Conservation (phyloP, 108 stramenopile genomes). For the Fistulifera solaris region DNA sequence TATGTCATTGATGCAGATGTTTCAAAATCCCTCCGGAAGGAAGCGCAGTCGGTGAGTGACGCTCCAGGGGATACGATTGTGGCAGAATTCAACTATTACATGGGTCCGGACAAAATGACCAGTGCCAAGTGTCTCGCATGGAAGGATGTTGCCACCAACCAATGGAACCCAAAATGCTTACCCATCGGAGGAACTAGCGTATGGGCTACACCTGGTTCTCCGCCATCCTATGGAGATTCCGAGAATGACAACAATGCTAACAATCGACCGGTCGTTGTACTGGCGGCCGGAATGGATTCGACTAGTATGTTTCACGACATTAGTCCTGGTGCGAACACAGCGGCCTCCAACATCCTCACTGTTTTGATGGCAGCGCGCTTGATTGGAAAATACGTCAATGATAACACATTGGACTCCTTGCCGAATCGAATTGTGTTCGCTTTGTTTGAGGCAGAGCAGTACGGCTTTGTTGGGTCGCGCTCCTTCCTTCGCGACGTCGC, state of each 20-base stretch:
- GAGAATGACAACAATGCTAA: conserved; percentile 15
- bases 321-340: conserved; percentile 64
- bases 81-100: conserved; percentile 78
- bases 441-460: conserved; percentile 77
- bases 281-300: conserved; percentile 61
- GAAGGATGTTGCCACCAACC: conserved; percentile 49
- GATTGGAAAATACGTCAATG: conserved; percentile 40
- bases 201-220: conserved; percentile 66
- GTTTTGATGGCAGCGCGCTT: conserved; percentile 68
- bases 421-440: conserved; percentile 61
- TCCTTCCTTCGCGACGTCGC: conserved; percentile 62
- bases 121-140: conserved; percentile 50
- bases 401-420: conserved; percentile 46
- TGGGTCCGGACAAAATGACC: conserved; percentile 59
- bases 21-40: conserved; percentile 34
- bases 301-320: conserved; percentile 78
- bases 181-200: conserved; percentile 77
- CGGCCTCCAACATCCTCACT: conserved; percentile 68
- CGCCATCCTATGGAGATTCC: conserved; percentile 12
- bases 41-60: conserved; percentile 12
- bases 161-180: conserved; percentile 71
- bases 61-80: conserved; percentile 18
- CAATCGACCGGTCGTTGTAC: conserved; percentile 35
- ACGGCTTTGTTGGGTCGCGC: conserved; percentile 71
- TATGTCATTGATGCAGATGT: conserved; percentile 40